A percentile compares a stretch with the other conserved stretches of the same genome.
These are phyloP conservation scores for Halteria grandinella DNA, from an alignment of 73 alveolate genomes.

Conservation along the genomic window DNA sequence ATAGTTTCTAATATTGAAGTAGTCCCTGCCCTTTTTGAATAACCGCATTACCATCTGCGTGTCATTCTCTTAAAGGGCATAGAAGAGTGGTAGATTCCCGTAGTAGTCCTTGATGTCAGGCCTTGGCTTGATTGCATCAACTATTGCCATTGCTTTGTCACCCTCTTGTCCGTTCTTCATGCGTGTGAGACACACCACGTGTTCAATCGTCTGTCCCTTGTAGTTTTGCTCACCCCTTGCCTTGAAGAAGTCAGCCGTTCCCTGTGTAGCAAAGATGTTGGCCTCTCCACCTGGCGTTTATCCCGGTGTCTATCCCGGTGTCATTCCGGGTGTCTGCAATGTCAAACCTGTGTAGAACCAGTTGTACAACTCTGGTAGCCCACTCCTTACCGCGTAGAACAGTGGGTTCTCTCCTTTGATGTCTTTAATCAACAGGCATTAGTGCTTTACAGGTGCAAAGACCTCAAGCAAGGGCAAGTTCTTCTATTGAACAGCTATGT, in stretches of 20 bases:
- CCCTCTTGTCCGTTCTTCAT: too few relatives aligned
- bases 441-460: slow-evolving; percentile 31
- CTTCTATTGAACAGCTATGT: slow-evolving; percentile 48
- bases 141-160: slow-evolving; percentile 46
- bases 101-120: slow-evolving; percentile 72
- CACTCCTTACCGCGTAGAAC: slow-evolving; percentile 60
- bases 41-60: slow-evolving; percentile 44
- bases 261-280: too few relatives aligned
- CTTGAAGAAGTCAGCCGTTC: slow-evolving; percentile 61
- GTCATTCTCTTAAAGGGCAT: slow-evolving; percentile 57
- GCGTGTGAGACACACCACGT: slow-evolving; percentile 45
- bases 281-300: too few relatives aligned
- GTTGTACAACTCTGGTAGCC: slow-evolving; percentile 57
- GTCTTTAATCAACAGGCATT: slow-evolving; percentile 43
- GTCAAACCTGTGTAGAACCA: too few relatives aligned
- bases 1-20: slow-evolving; percentile 59
- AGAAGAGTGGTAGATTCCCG: slow-evolving; percentile 69
- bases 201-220: slow-evolving; percentile 66
- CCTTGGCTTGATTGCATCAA: slow-evolving; percentile 60
- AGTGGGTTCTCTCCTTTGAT: slow-evolving; percentile 66
- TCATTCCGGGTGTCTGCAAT: too few relatives aligned
- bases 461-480: slow-evolving; percentile 34
- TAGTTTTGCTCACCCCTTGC: slow-evolving; percentile 75
- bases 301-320: too few relatives aligned
- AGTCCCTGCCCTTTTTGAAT: slow-evolving; percentile 59